Evolutionary conservation across 2,329 filamentous ascomycete species (phyloP), one percentile per base, ranked within the genome.

Genomic region (Aspergillus japonicus): DNA sequence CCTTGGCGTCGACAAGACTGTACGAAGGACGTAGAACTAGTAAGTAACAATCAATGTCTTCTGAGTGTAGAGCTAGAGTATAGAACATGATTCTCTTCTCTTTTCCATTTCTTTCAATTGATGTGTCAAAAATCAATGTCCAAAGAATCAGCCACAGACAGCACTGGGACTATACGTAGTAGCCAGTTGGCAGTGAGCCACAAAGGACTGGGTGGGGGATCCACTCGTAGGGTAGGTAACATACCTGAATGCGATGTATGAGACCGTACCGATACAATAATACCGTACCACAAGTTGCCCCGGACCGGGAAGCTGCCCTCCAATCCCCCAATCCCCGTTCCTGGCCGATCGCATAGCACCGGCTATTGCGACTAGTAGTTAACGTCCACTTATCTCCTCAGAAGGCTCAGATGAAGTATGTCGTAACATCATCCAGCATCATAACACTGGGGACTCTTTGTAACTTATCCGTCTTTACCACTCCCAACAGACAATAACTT

Each of bases 331-430:
- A 7, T 8, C 59, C 54, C 62, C 64, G 65, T 67, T 55, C 63
- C 66, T 69, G 65, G 64, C 67, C 64, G 65, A 67, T 67, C 66
- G 67, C 65, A 69, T 68, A 68, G 63, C 58, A 59, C 65, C 64
- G 66, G 67, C 48, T 60, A 56, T 53, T 31, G 53, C 50, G 31
- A 33, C 23, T 51, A 24, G 21, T n/a, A 24, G 21, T n/a, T 8
- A 12, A 26, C 35, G 26, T 29, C 8, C 26, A 29, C 26, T 29
- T 29, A 29, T 29, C 26, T 29, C 26, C 26, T 29, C 26, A 8
- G 7, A 29, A 8, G 7, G 2, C 26, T 29, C 26, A 8, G 7
- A 29, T 29, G 7, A 8, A 29, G 26, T 10, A n/a, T 44, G 52
- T 29, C 4, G 24, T 29, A 29, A 21, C 23, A n/a, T 24, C 16